These are phyloP conservation scores for Anisodus tanguticus DNA, from an alignment of 257 asterid genomes.

Conservation along the genomic window DNA sequence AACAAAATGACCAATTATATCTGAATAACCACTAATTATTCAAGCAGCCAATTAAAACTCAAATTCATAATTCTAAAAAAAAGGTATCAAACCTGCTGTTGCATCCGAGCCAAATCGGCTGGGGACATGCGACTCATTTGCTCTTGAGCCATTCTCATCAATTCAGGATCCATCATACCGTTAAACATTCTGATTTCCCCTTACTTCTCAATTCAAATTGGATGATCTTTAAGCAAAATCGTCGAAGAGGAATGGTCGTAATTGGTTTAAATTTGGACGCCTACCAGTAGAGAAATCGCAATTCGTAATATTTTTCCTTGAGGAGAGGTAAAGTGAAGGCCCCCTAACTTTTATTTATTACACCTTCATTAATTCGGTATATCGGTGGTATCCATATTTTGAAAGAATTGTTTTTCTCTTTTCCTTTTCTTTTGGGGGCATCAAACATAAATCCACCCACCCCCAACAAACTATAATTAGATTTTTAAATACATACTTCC, in stretches of 20 bases:
- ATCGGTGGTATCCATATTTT: too few species aligned
- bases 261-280: background rate
- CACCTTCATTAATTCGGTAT: background rate
- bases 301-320: background rate
- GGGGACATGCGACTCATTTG: conserved; percentile 99
- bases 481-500: too few species aligned
- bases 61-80: background rate
- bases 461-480: too few species aligned
- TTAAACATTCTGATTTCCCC: conserved; percentile 45
- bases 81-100: conserved; percentile 71
- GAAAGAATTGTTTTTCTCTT: too few species aligned
- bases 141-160: conserved; percentile 93
- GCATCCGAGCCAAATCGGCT: conserved; percentile 87
- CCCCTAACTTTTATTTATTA: background rate
- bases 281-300: background rate
- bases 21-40: background rate
- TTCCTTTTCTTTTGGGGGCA: too few species aligned
- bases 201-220: background rate
- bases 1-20: background rate
- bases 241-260: background rate
- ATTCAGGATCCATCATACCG: conserved; percentile 97
- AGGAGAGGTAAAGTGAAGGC: background rate
- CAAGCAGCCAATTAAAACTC: background rate
- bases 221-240: too few species aligned
- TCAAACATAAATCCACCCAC: too few species aligned